Evolutionary conservation across 2,329 filamentous ascomycete genomes (phyloP).

Genomic region (Cadophora luteo-olivacea): DNA sequence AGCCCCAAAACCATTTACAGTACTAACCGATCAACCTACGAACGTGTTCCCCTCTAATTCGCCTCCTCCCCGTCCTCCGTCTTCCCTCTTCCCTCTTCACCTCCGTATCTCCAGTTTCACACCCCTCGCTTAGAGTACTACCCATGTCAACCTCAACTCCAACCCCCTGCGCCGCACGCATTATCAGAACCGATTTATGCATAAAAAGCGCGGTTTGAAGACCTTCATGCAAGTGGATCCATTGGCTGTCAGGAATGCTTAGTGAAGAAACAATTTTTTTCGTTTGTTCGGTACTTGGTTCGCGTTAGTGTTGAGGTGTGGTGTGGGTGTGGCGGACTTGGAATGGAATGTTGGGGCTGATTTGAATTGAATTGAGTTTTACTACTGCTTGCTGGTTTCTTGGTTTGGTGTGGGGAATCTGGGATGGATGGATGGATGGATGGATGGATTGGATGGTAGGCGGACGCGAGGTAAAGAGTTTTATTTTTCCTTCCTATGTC

Average conservation of each 20-base stretch:
- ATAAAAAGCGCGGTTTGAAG: constrained; percentile 4
- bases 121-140: background rate
- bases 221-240: background rate
- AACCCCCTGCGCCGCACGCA: constrained; percentile 6
- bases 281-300: background rate
- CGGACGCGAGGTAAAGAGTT: no score
- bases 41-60: background rate
- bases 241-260: background rate
- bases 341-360: no score
- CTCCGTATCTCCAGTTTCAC: constrained; percentile 1
- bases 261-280: background rate
- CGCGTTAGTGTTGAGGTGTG: no score
- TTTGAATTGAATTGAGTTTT: no score
- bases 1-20: no score
- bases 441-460: no score
- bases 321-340: background rate
- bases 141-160: background rate
- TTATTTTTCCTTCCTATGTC: no score
- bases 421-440: no score
- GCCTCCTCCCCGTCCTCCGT: background rate
- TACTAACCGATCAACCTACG: no score
- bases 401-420: no score
- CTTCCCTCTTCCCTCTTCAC: background rate
- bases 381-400: no score
- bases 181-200: constrained; percentile 2